Evolutionary conservation across 805 yeast genomes (phyloP), one percentile per base, ranked within the genome.

Genomic region (Ogataea ramenticola): DNA sequence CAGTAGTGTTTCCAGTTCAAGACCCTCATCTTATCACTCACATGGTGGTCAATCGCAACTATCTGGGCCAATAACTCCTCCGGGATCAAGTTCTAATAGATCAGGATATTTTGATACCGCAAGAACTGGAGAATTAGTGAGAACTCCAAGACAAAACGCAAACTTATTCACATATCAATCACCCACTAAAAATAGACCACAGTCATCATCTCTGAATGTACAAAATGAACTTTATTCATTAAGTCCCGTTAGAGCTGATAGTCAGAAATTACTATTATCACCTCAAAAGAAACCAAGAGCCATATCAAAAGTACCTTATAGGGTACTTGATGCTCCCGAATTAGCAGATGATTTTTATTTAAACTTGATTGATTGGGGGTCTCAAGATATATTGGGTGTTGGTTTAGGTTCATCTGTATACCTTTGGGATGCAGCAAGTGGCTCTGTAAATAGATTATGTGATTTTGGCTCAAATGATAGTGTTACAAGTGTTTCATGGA

Each of bases 311-410:
- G 86, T 89, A 1, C 98, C 99, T 0, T 89, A 84, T 57, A 73
- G 96, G 44, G 97, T 91, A 5, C 72, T 91, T 37, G 99, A 91
- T 65, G 99, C 99, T 0, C 99, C 98, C 0, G 96, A 88, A 40
- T 68, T 93, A 20, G 88, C 88, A 6, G 98, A 93, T 60, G 98
- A 91, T 60, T 91, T 90, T 58, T 91, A 91, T 60, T 72, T 89
- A 41, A 93, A 93, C 55, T 70, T 93, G 45, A 85, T 93, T 1
- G 98, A 93, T 60, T 91, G 99, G 99, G 96, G 97, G 0, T 77
- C 87, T 22, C 87, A 82, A 46, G 95, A 91, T 61, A 67, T 86
- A 30, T 66, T 93, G 35, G 96, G 91, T 2, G 98, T 93, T 7
- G 98, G 96, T 0, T 68, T 93, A 37, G 95, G 93, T 0, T 80